Conservation (phyloP, 208 protist species). For the Herpetomonas samuelpessoai region DNA sequence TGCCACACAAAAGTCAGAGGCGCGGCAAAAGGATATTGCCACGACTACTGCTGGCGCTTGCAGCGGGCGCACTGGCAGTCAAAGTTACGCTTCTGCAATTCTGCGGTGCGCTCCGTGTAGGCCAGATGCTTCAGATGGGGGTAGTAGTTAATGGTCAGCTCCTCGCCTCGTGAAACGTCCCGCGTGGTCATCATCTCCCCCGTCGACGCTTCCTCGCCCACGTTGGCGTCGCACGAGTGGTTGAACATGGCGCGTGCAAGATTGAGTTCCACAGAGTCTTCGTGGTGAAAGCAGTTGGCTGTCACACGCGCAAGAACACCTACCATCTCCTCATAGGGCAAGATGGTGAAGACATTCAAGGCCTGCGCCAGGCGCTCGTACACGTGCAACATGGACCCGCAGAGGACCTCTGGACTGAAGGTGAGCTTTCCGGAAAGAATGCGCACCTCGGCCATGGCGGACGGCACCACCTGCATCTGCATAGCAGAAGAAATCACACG, state of each 20-base stretch:
- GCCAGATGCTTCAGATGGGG: slow-evolving; percentile 60
- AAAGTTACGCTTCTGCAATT: slow-evolving; percentile 52
- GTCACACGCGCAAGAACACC: slow-evolving; percentile 62
- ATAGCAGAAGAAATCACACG: slow-evolving; percentile 58
- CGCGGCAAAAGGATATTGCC: too few relatives aligned
- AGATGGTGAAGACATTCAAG: slow-evolving; percentile 57
- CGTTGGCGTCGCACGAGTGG: slow-evolving; percentile 81
- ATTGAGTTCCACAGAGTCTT: slow-evolving; percentile 55
- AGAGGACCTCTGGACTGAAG: slow-evolving; percentile 56
- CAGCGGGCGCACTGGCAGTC: slow-evolving; percentile 58
- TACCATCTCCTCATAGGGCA: slow-evolving; percentile 82
- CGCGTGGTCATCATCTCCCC: slow-evolving; percentile 48
- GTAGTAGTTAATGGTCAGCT: slow-evolving; percentile 79
- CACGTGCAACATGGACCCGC: slow-evolving; percentile 55
- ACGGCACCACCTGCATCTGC: slow-evolving; percentile 50
- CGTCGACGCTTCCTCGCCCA: slow-evolving; percentile 45
- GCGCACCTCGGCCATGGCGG: slow-evolving; percentile 67
- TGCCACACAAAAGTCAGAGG: too few relatives aligned
- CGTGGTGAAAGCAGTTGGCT: slow-evolving; percentile 71
- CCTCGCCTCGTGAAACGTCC: slow-evolving; percentile 45
- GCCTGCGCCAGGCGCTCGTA: slow-evolving; percentile 69
- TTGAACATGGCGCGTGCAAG: slow-evolving; percentile 78
- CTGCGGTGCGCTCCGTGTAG: slow-evolving; percentile 45
- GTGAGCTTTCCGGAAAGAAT: slow-evolving; percentile 63
- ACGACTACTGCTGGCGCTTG: slow-evolving; percentile 23